Base-by-base conservation (phyloP, 805 yeast genomes). In the Wickerhamomyces rabaulensis region DNA sequence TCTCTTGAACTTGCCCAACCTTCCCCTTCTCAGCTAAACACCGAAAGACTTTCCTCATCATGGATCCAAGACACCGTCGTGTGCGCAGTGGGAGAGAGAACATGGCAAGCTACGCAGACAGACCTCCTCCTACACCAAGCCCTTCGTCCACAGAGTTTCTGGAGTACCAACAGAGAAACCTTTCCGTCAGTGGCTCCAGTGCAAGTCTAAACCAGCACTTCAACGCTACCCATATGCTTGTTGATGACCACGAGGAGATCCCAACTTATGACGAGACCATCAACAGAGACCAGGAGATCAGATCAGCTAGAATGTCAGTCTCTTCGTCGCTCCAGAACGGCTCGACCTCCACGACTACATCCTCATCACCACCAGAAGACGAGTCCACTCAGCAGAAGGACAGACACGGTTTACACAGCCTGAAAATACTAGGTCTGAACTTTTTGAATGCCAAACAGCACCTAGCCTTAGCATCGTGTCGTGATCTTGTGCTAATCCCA, bases 361-460 rank as follows among this genome's bases (percentile, higher is more conserved):
- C 48, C 2, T 36, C 42, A 10, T 41, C 44, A 9, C 15, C 37
- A 51, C 42, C 44, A 45, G 21, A 50, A 40, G 19, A 27, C 10
- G 31, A 27, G 4, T 13, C 8, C 31, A 27, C 8, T 27, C 51
- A 13, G 43, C 39, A 51, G 31, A 45, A 46, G 29, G 46, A 46
- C 45, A 12, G 40, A 35, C 22, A 26, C 38, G 39, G 39, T 8
- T 15, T 36, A 36, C 46, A 48, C n/a, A 39, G 51, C 10, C 58
- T 80, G 41, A 85, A 86, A 60, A 70, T 74, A 26, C 63, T 87
- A 20, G 92, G 95, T 0, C 69, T 88, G 47, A 80, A 79, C 52
- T 79, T 87, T 52, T 68, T 88, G 51, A 83, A 83, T 49, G 87
- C 94, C 2, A 74, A 80, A 51, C 90, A 87, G 56, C 94, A 87